Conservation (phyloP, 2,329 filamentous ascomycete genomes). For the Diaporthe ilicicola region DNA sequence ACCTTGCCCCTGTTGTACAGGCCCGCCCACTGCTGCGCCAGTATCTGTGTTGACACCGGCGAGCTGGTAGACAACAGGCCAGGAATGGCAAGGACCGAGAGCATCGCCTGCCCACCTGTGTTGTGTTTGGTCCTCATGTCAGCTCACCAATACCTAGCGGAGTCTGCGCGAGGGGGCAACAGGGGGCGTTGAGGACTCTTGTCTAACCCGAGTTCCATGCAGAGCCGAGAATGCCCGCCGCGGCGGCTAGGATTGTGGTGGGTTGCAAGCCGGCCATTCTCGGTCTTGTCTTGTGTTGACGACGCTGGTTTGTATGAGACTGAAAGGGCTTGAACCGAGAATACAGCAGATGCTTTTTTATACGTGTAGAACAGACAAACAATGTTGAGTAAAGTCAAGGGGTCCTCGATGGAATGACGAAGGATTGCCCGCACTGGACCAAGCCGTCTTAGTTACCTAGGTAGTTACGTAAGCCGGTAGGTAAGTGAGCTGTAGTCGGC, state of each 20-base stretch:
- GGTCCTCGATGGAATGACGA: neutral
- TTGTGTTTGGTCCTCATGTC: neutral
- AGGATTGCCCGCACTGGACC: neutral
- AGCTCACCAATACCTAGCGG: neutral
- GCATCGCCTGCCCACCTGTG: conserved; percentile 46
- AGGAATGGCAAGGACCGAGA: conserved; percentile 48
- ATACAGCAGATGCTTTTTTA: neutral
- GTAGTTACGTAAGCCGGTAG: neutral
- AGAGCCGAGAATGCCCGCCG: conserved; percentile 49
- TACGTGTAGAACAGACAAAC: neutral
- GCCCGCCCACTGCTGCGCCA: conserved; percentile 47
- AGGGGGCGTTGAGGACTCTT: neutral
- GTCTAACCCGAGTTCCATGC: conserved; percentile 48
- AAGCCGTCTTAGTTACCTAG: neutral
- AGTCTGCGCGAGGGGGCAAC: conserved; percentile 24
- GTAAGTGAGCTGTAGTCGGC: neutral
- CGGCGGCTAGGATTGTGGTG: conserved; percentile 43
- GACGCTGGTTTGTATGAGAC: neutral
- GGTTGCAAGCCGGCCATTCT: conserved; percentile 30
- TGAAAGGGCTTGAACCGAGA: neutral
- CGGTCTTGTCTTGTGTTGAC: neutral
- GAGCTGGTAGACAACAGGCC: conserved; percentile 39
- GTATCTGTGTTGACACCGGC: conserved; percentile 39
- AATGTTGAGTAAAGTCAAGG: no score
- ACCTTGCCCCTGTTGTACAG: conserved; percentile 48